Evolutionary conservation across 2,329 filamentous ascomycete species (phyloP).

Genomic region (Beauveria sp.): DNA sequence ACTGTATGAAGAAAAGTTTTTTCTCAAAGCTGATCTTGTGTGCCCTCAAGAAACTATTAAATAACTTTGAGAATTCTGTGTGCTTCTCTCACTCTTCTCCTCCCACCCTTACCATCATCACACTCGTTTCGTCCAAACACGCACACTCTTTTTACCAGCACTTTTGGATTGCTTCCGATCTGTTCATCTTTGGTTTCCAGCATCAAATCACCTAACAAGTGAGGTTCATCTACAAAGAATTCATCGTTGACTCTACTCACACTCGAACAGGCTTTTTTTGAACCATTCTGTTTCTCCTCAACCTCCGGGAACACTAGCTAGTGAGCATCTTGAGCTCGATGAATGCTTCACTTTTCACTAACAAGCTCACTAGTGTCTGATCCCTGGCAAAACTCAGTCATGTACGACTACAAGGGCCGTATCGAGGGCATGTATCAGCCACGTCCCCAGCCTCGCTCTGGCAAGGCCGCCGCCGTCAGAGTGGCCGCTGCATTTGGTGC

Average conservation of each 20-base stretch:
- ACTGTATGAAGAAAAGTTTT: background rate
- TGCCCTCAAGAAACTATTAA: background rate
- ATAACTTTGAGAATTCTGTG: background rate
- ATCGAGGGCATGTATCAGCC: background rate
- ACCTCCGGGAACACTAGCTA: background rate
- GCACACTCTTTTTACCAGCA: background rate
- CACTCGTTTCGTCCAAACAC: background rate
- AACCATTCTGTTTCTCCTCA: background rate
- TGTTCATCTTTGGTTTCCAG: background rate
- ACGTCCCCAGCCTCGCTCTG: background rate
- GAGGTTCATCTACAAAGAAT: background rate
- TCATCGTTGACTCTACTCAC: background rate
- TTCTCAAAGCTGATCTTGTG: slow-evolving; percentile 2
- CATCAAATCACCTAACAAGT: background rate
- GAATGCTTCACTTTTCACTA: background rate
- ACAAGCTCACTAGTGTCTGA: background rate
- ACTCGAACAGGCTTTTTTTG: background rate
- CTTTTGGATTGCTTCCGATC: background rate
- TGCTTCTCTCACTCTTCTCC: background rate
- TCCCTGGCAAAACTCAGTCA: background rate
- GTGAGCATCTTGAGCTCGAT: background rate
- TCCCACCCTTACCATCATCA: background rate
- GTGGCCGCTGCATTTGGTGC: background rate
- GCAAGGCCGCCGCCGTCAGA: background rate
- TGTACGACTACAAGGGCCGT: background rate